These are phyloP conservation scores for Pterocarpus santalinus DNA, from an alignment of 306 rosid species.

Conservation along the genomic window DNA sequence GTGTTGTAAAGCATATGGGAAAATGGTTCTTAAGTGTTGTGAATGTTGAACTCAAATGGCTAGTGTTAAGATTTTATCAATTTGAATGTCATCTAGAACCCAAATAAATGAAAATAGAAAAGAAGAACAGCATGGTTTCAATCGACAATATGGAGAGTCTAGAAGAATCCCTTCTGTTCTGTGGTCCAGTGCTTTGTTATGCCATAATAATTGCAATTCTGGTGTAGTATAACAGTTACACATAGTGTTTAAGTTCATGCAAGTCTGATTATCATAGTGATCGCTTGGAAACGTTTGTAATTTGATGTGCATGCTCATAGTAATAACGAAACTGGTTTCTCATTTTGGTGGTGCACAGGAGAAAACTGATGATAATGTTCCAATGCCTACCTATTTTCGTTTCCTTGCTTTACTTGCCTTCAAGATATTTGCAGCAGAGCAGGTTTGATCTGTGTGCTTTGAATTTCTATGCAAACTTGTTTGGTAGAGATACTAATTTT, in stretches of 20 bases:
- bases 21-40: neutral
- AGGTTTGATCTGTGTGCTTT: constrained; percentile 60
- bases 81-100: neutral
- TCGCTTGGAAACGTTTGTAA: constrained; percentile 14
- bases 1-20: constrained; percentile 15
- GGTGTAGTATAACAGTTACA: neutral
- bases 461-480: constrained; percentile 25
- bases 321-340: constrained; percentile 12
- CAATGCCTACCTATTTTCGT: constrained; percentile 92
- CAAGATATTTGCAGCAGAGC: constrained; percentile 88
- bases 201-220: neutral
- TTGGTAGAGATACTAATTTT: neutral
- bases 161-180: constrained; percentile 2
- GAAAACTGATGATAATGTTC: constrained; percentile 66
- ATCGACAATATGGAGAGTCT: constrained; percentile 12
- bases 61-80: constrained; percentile 22
- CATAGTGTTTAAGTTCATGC: neutral
- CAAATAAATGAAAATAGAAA: neutral
- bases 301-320: constrained; percentile 26
- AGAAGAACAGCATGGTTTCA: constrained; percentile 2
- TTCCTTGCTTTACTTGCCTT: constrained; percentile 93
- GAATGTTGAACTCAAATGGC: constrained; percentile 3
- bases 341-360: constrained; percentile 55
- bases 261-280: neutral
- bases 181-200: neutral